Base-by-base conservation (phyloP, 2,329 filamentous ascomycete species). In the Alternaria sp. region DNA sequence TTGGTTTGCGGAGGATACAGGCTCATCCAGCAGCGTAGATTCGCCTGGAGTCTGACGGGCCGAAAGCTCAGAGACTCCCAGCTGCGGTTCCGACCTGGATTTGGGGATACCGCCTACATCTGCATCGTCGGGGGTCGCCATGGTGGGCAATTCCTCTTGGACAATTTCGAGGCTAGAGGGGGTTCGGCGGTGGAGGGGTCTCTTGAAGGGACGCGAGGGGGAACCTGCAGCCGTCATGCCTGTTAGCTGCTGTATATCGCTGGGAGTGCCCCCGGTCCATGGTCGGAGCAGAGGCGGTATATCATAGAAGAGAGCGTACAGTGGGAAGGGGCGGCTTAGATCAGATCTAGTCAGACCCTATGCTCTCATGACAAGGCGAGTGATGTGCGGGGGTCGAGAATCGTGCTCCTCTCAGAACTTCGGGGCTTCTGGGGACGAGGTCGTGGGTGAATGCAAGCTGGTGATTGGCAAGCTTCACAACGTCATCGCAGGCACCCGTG, bases 1-100 rank as follows among this genome's bases (percentile, higher is more conserved):
- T 59, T 71, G 82, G 73, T 59, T 86, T 83, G 52, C 81, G 75
- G 32, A 53, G 19, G 85, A 86, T 83, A 45, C 81, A 74, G 40
- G 83, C 83, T 80, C 82, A 81, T 73, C 67, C 23, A 75, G 36
- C n/a, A 77, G 62, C 13, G 73, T 73, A 8, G 72, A 67, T 53
- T 76, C 70, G 57, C 68, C 74, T 6, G 76, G 65, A 15, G 72
- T 40, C 19, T 73, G 69, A 8, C 65, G 61, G 12, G 68, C 19
- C 10, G 75, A 76, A 21, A 74, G 61, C 30, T 59, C 67, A 59
- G 77, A 74, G 30, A 68, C 69, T 21, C 67, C 72, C 11, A 79
- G 65, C 50, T 76, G 74, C 12, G 76, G 76, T 66, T 78, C 68
- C 32, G 78, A 77, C 36, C 50, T 67, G 44, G 76, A 69, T 50